Base-by-base conservation (phyloP, 176 grass and related monocot genomes). In the Hsuehochloa calcarea region DNA sequence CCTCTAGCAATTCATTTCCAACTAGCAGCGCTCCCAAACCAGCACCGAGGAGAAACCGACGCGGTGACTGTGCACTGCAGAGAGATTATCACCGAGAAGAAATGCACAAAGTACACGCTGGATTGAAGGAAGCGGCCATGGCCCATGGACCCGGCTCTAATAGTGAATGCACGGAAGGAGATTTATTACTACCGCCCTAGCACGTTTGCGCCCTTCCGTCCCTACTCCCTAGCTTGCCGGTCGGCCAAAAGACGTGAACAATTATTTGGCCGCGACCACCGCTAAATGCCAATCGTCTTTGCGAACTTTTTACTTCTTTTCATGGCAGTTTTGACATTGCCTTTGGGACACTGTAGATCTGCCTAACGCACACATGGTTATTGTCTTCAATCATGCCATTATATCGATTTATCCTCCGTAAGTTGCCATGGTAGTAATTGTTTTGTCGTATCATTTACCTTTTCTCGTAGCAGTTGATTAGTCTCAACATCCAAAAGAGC, bases 241-340 rank as follows among this genome's bases (percentile, higher is more conserved):
- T 67, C 41, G 56, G 20, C 51, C 19, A 8, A 68, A 82, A 60
- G 70, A 13, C 70, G 70, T 10, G 78, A 25, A 27, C 78, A 68
- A 75, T 75, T 58, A 81, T 81, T 81, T 45, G 78, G 85, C 61
- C 38, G 46, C 17, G 70, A 59, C 78, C 76, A 65, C 25, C 1
- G 34, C 25, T 70, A 14, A 87, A 47, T 60, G 37, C 3, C 47
- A n/a, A 22, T 56, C 59, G 26, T 62, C 40, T 49, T 61, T 72
- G 44, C 26, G 3, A 5, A 60, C 17, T n/a, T 46, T 63, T 61
- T 16, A 2, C 68, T 47, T 31, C 14, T 83, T 29, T 61, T 29
- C 55, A 26, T 15, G 26, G 40, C 19, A 11, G 6, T 5, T 64
- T 73, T 16, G 27, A 6, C 60, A 7, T 47, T n/a, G 19, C 17